phyloP scores from a whole-genome alignment of 208 protist genomes.

The Crithidia sp. region DNA sequence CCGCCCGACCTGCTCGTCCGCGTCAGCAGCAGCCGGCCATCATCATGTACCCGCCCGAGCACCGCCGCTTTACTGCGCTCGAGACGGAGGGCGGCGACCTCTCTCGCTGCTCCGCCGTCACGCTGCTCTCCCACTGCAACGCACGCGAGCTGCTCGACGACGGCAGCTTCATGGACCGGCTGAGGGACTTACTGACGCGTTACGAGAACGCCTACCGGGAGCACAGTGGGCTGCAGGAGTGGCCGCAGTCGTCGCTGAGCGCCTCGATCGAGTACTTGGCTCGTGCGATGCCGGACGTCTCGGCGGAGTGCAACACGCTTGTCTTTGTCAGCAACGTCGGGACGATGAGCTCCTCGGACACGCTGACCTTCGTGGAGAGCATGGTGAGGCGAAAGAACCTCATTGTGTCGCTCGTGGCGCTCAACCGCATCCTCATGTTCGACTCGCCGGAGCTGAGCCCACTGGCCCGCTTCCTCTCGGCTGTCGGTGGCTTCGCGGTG shows the following conservation, averaged over 20 bases:
- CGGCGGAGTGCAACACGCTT: conserved; percentile 71
- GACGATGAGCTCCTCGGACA: conserved; percentile 44
- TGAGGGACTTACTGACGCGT: conserved; percentile 47
- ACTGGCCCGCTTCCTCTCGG: conserved; percentile 74
- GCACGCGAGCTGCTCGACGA: conserved; percentile 55
- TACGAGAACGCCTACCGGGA: conserved; percentile 78
- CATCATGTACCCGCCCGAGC: conserved; percentile 47
- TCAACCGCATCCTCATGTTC: conserved; percentile 65
- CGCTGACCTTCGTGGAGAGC: conserved; percentile 68
- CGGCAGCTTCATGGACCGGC: conserved; percentile 46
- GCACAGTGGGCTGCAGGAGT: conserved; percentile 35
- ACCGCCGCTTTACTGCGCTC: conserved; percentile 48
- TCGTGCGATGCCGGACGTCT: conserved; percentile 60
- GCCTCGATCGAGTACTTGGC: conserved; percentile 74
- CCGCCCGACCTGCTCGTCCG: neutral
- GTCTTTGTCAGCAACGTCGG: conserved; percentile 72
- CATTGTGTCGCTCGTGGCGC: conserved; percentile 76
- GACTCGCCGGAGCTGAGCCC: conserved; percentile 66
- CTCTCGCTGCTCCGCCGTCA: conserved; percentile 33
- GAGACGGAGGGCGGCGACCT: conserved; percentile 21
- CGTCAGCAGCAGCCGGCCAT: conserved; percentile 18
- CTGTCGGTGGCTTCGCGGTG: conserved; percentile 79
- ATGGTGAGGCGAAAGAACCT: conserved; percentile 83
- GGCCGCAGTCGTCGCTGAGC: conserved; percentile 64
- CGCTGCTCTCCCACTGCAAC: conserved; percentile 64